These are phyloP conservation scores for Thermomucor indicae-seudaticae DNA, from an alignment of 371 early-diverging fungal genomes.

Conservation along the genomic window DNA sequence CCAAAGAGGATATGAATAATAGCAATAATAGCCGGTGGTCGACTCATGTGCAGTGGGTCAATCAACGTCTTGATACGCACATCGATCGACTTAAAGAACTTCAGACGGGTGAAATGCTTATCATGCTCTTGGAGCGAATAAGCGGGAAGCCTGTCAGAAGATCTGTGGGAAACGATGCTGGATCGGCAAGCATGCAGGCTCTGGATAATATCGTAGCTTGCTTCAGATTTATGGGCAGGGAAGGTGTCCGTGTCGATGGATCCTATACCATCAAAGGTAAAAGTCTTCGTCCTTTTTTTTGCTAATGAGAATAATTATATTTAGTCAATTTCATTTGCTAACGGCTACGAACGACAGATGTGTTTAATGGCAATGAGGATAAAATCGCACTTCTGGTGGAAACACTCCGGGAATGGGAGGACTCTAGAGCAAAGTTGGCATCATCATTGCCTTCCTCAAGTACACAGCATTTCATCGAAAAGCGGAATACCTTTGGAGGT, in stretches of 20 bases:
- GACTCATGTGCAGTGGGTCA: conserved; percentile 54
- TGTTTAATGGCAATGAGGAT: conserved; percentile 52
- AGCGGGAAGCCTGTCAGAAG: conserved; percentile 45
- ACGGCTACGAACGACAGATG: conserved; percentile 18
- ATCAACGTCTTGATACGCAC: conserved; percentile 31
- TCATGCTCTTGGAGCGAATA: conserved; percentile 45
- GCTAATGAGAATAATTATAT: neutral
- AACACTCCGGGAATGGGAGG: conserved; percentile 16
- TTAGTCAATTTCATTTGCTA: neutral
- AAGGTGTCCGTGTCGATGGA: conserved; percentile 51
- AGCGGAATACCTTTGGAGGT: too few relatives aligned
- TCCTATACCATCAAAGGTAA: conserved; percentile 52
- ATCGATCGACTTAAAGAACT: conserved; percentile 14
- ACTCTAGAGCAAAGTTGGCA: too few relatives aligned
- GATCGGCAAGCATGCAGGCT: conserved; percentile 21
- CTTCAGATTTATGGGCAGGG: conserved; percentile 61
- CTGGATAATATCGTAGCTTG: conserved; percentile 56
- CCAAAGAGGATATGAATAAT: neutral
- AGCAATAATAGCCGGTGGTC: conserved; percentile 11
- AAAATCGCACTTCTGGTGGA: conserved; percentile 50
- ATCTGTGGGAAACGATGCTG: conserved; percentile 6
- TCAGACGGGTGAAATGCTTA: conserved; percentile 44
- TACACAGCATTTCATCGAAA: too few relatives aligned
- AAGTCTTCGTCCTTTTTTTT: neutral
- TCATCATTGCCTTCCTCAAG: too few relatives aligned